These are phyloP conservation scores for Cymbopogon flexuosus DNA, from an alignment of 202 grass and related monocot genomes.

Conservation along the genomic window DNA sequence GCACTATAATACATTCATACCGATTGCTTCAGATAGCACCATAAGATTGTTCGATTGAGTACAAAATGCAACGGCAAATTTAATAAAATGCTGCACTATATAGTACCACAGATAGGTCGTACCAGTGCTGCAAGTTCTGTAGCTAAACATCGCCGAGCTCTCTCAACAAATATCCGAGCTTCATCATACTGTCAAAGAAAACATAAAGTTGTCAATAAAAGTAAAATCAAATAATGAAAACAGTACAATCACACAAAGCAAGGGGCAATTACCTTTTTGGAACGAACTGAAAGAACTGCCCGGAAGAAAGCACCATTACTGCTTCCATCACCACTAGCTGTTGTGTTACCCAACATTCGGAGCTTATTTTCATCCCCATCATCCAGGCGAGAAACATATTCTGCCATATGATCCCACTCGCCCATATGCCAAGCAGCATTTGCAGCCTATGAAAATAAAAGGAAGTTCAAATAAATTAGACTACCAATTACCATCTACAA, in stretches of 20 bases:
- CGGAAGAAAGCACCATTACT: slow-evolving; percentile 98
- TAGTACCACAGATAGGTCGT: not conserved
- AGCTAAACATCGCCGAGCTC: slow-evolving; percentile 91
- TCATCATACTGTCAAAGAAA: slow-evolving; percentile 74
- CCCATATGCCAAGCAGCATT: slow-evolving; percentile 98
- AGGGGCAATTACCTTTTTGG: slow-evolving; percentile 51
- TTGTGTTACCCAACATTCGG: slow-evolving; percentile 70
- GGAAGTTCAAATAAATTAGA: slow-evolving; percentile 9
- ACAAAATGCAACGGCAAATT: not conserved
- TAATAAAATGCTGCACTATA: not conserved
- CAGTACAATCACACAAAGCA: slow-evolving; percentile 14
- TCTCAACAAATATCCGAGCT: slow-evolving; percentile 71
- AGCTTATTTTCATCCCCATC: slow-evolving; percentile 88
- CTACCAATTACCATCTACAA: not conserved
- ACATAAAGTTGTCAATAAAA: slow-evolving; percentile 18
- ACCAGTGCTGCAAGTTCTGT: slow-evolving; percentile 96
- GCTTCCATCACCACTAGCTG: slow-evolving; percentile 90
- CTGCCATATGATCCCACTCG: slow-evolving; percentile 96
- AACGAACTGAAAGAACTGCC: slow-evolving; percentile 85
- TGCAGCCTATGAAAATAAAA: slow-evolving; percentile 60
- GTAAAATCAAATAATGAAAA: slow-evolving; percentile 20
- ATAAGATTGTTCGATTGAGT: not conserved
- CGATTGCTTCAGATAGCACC: not conserved
- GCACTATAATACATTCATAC: not conserved
- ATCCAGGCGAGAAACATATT: slow-evolving; percentile 91